These are phyloP conservation scores for Solanum raphanifolium DNA, from an alignment of 257 asterid genomes.

Conservation along the genomic window DNA sequence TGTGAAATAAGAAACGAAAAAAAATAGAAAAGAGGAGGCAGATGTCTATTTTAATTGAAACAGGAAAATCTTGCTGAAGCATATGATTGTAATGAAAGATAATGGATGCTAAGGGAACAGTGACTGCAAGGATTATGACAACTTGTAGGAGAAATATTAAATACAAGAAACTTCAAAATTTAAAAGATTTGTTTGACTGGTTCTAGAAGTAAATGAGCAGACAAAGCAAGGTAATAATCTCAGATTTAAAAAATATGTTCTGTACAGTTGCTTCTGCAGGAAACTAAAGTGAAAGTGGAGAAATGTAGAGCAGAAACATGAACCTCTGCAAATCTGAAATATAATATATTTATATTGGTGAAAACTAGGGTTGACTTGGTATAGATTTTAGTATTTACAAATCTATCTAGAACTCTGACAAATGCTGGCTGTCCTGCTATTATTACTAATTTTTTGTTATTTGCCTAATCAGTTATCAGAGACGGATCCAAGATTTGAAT, in stretches of 20 bases:
- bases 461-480: background rate
- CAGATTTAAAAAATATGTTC: background rate
- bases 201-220: background rate
- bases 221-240: background rate
- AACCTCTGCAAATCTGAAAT: background rate
- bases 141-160: background rate
- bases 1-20: background rate
- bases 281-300: background rate
- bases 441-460: background rate
- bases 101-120: background rate
- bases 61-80: conserved; percentile 18
- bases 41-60: background rate
- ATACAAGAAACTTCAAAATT: background rate
- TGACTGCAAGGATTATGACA: background rate
- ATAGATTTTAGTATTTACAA: background rate
- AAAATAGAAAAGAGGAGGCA: background rate
- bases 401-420: background rate
- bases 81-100: conserved; percentile 29
- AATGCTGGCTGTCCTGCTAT: background rate
- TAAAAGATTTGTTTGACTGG: background rate
- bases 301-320: background rate
- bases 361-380: background rate
- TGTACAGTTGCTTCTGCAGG: background rate
- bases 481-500: background rate
- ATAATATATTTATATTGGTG: background rate